A percentile compares a stretch with the other conserved stretches of the same genome.
Conservation (phyloP, 306 rosid species). For the Psophocarpus tetragonolobus region DNA sequence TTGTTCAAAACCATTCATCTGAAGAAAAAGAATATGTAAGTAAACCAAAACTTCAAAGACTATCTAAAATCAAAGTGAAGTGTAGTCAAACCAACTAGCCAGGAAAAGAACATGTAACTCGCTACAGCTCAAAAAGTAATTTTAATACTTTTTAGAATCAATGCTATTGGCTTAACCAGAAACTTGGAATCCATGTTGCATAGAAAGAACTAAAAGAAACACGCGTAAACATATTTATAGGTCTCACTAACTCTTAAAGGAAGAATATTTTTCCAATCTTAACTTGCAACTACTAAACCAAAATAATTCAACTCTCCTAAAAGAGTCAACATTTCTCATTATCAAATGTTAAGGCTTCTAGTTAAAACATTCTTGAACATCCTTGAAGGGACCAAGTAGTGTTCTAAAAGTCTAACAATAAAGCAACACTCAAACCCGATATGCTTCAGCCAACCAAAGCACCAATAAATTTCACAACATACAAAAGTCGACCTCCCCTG, state of each 20-base stretch:
- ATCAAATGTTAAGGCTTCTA: slow-evolving; percentile 47
- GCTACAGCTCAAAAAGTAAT: neutral
- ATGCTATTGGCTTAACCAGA: slow-evolving; percentile 21
- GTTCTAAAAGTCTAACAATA: slow-evolving; percentile 46
- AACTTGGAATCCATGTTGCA: slow-evolving; percentile 58
- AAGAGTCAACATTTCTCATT: slow-evolving; percentile 44
- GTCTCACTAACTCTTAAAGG: slow-evolving; percentile 51
- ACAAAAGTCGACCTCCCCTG: neutral
- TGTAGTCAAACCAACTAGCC: neutral
- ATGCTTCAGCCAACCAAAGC: neutral
- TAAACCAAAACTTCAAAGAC: slow-evolving; percentile 8
- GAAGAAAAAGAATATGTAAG: slow-evolving; percentile 21
- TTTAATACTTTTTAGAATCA: neutral
- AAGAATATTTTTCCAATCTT: slow-evolving; percentile 50
- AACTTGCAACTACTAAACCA: slow-evolving; percentile 40
- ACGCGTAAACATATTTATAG: slow-evolving; percentile 46
- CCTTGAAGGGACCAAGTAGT: slow-evolving; percentile 47
- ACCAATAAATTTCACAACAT: neutral
- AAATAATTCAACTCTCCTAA: slow-evolving; percentile 39
- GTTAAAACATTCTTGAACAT: slow-evolving; percentile 47
- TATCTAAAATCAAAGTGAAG: neutral
- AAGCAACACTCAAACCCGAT: slow-evolving; percentile 40
- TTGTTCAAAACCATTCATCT: slow-evolving; percentile 99
- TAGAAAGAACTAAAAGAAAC: slow-evolving; percentile 48
- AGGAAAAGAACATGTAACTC: neutral